Evolutionary conservation across 2,329 filamentous ascomycete species (phyloP).

Genomic region (Ascochyta clinopodiicola): DNA sequence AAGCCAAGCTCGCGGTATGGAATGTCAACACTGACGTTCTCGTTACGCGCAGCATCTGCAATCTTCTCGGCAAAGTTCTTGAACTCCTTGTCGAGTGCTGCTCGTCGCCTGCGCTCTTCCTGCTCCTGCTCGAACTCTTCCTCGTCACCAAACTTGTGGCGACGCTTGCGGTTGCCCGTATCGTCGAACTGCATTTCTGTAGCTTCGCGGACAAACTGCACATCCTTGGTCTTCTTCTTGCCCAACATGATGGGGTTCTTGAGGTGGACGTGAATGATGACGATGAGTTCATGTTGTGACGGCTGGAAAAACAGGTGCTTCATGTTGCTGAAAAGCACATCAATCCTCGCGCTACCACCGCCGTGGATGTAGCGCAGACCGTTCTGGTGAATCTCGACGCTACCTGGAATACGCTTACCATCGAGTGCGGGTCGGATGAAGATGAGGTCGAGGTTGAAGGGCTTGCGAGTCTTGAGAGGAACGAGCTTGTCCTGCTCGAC

Average conservation of each 20-base stretch:
- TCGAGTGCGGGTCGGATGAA: constrained; percentile 95
- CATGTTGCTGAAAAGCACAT: constrained; percentile 97
- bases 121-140: constrained; percentile 99
- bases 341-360: constrained; percentile 81
- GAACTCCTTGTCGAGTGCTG: constrained; percentile 94
- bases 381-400: constrained; percentile 97
- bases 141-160: constrained; percentile 96
- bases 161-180: constrained; percentile 96
- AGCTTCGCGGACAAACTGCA: constrained; percentile 97
- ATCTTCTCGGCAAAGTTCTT: constrained; percentile 97
- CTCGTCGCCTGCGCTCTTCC: constrained; percentile 87
- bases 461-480: constrained; percentile 92
- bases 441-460: constrained; percentile 88
- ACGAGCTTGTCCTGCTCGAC: constrained; percentile 98
- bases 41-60: constrained; percentile 89
- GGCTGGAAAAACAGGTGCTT: constrained; percentile 99
- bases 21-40: constrained; percentile 92
- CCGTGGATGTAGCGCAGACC: constrained; percentile 90
- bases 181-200: constrained; percentile 99
- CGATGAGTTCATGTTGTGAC: constrained; percentile 93
- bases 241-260: constrained; percentile 98
- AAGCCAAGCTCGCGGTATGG: constrained; percentile 96
- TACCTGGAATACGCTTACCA: constrained; percentile 93
- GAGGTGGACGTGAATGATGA: constrained; percentile 96
- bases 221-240: constrained; percentile 98